Percentiles rank a stretch among this genome's conserved stretches.
Evolutionary conservation across 1,284 basidiomycete species (phyloP).

Genomic region (Prillingera fragicola): DNA sequence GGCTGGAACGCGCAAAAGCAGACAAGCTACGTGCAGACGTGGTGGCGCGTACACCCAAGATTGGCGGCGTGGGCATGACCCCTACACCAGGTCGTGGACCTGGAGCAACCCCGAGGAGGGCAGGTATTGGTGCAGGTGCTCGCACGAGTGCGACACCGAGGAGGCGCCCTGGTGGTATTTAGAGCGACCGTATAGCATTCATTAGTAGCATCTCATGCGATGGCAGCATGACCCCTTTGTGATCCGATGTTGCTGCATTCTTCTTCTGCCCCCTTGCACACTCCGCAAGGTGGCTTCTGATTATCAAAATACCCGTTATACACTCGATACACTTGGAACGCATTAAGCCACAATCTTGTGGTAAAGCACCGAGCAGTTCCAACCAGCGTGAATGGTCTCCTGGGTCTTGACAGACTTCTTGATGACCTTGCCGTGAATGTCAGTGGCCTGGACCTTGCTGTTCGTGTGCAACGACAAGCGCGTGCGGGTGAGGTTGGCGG

Average conservation of each 20-base stretch:
- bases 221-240: too few species aligned
- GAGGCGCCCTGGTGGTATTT: conserved; percentile 47
- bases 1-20: conserved; percentile 52
- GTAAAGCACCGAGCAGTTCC: conserved; percentile 62
- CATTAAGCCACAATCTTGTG: conserved; percentile 57
- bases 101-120: conserved; percentile 61
- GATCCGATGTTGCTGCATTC: too few species aligned
- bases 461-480: conserved; percentile 48
- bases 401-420: conserved; percentile 62
- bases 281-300: too few species aligned
- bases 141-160: conserved; percentile 53
- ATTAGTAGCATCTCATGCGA: too few species aligned
- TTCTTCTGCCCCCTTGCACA: too few species aligned
- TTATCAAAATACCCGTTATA: too few species aligned
- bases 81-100: conserved; percentile 1
- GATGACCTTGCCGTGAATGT: conserved; percentile 63
- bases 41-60: conserved; percentile 58
- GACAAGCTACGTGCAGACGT: conserved; percentile 60
- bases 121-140: conserved; percentile 56
- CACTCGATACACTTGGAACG: too few species aligned
- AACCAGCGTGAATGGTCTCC: conserved; percentile 57
- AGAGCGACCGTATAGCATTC: background rate
- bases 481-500: conserved; percentile 49
- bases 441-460: conserved; percentile 53
- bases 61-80: conserved; percentile 62